These are phyloP conservation scores for Cyberlindnera nakhonratchasimensis DNA, from an alignment of 805 yeast genomes.

Conservation along the genomic window DNA sequence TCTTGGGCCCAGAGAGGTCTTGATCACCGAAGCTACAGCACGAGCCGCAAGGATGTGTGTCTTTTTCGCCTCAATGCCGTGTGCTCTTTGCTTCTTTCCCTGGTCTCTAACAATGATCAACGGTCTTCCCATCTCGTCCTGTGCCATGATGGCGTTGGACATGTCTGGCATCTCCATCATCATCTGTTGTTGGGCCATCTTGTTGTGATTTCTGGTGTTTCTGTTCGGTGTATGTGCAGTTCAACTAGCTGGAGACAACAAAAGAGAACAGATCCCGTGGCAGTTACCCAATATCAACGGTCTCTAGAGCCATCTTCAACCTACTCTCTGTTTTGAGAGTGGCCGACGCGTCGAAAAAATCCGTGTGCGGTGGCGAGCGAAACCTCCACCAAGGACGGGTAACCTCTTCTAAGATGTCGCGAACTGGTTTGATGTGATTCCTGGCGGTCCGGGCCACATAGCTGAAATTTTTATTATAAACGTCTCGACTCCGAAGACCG, in stretches of 20 bases:
- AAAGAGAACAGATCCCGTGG: no score
- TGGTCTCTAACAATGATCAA: constrained; percentile 94
- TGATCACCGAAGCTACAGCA: constrained; percentile 88
- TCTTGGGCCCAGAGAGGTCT: constrained; percentile 94
- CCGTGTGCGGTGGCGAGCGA: background rate
- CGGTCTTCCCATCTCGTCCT: constrained; percentile 99
- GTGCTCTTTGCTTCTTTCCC: constrained; percentile 58
- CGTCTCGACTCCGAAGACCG: background rate
- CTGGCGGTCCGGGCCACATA: constrained; percentile 3
- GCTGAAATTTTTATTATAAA: constrained; percentile 3
- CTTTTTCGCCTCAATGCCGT: constrained; percentile 75
- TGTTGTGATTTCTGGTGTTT: background rate
- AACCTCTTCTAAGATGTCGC: background rate
- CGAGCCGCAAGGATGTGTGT: constrained; percentile 93
- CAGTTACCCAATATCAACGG: no score
- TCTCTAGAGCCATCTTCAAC: no score
- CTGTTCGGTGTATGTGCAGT: background rate
- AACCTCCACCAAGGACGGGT: constrained; percentile 1
- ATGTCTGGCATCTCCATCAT: constrained; percentile 73
- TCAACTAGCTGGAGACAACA: no score
- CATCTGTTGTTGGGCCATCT: constrained; percentile 33
- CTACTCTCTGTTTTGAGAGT: background rate
- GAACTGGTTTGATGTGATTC: constrained; percentile 1
- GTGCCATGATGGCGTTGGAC: constrained; percentile 98
- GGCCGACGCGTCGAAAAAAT: constrained; percentile 10